phyloP scores from a whole-genome alignment of 78 protist genomes.

The Isochrysis galbana region DNA sequence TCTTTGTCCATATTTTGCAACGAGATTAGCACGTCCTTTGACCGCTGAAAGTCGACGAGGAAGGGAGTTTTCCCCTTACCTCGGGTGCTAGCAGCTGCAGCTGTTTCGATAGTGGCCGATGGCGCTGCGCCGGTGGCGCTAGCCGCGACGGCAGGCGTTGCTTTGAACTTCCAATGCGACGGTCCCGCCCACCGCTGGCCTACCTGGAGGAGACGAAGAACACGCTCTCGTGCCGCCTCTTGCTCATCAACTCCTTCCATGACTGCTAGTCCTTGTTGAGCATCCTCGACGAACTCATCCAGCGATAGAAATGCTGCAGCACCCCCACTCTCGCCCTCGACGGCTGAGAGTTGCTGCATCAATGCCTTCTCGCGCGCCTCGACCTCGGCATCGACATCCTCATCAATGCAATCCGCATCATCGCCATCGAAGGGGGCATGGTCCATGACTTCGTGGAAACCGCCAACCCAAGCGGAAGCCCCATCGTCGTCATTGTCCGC shows the following conservation, averaged over 20 bases:
- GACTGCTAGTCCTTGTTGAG: background rate
- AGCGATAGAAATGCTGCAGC: background rate
- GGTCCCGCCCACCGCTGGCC: constrained; percentile 20
- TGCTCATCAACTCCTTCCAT: background rate
- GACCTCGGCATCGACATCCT: background rate
- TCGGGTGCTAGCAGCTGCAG: background rate
- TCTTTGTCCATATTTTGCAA: background rate
- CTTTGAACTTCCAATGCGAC: constrained; percentile 37
- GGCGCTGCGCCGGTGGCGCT: background rate
- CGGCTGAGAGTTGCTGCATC: background rate
- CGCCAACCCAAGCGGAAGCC: too few species aligned
- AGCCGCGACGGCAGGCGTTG: background rate
- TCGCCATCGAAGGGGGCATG: too few species aligned
- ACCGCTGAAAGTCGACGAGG: background rate
- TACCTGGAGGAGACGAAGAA: background rate
- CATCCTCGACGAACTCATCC: background rate
- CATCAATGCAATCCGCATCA: too few species aligned
- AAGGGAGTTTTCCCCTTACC: background rate
- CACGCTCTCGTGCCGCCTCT: background rate
- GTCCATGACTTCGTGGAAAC: too few species aligned
- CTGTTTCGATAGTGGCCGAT: background rate
- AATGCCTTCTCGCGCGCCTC: background rate
- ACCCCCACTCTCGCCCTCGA: background rate
- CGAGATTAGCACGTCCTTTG: background rate
- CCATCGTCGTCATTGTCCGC: background rate